Evolutionary conservation across 2,329 filamentous ascomycete genomes (phyloP).

Genomic region (Fusarium multiceps): DNA sequence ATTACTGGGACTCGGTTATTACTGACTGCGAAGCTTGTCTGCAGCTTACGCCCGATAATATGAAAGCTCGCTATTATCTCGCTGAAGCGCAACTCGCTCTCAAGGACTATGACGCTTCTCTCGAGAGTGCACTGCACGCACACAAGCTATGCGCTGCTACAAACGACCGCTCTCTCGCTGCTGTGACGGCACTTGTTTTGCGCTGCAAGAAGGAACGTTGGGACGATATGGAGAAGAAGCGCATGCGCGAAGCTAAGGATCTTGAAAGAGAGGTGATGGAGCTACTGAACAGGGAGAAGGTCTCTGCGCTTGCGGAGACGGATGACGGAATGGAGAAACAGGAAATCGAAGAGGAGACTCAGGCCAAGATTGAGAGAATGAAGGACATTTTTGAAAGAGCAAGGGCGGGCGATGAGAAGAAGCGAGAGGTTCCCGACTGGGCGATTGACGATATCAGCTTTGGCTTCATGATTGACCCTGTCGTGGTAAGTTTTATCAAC

Average conservation of each 20-base stretch:
- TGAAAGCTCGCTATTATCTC: slow-evolving; percentile 88
- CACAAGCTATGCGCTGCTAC: slow-evolving; percentile 75
- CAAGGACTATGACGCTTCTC: slow-evolving; percentile 72
- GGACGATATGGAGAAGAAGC: slow-evolving; percentile 76
- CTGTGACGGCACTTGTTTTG: slow-evolving; percentile 79
- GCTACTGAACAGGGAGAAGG: slow-evolving; percentile 60
- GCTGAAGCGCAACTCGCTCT: slow-evolving; percentile 85
- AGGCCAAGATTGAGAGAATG: slow-evolving; percentile 59
- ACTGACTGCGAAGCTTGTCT: slow-evolving; percentile 82
- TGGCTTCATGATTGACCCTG: slow-evolving; percentile 77
- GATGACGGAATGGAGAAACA: slow-evolving; percentile 60
- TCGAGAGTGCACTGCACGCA: slow-evolving; percentile 75
- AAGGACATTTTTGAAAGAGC: slow-evolving; percentile 64
- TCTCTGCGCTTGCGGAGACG: slow-evolving; percentile 54
- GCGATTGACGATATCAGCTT: slow-evolving; percentile 82
- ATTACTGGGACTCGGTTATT: slow-evolving; percentile 78
- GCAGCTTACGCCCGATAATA: slow-evolving; percentile 69
- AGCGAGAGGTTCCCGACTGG: slow-evolving; percentile 77
- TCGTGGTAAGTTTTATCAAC: slow-evolving; percentile 58
- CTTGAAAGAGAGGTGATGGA: slow-evolving; percentile 70
- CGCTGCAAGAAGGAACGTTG: slow-evolving; percentile 87
- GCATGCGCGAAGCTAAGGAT: slow-evolving; percentile 65
- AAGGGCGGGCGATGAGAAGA: slow-evolving; percentile 56
- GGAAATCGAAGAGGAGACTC: slow-evolving; percentile 61
- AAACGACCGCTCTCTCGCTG: slow-evolving; percentile 74